These are phyloP conservation scores for Yamadazyma insecticola DNA, from an alignment of 805 yeast species.

Conservation along the genomic window DNA sequence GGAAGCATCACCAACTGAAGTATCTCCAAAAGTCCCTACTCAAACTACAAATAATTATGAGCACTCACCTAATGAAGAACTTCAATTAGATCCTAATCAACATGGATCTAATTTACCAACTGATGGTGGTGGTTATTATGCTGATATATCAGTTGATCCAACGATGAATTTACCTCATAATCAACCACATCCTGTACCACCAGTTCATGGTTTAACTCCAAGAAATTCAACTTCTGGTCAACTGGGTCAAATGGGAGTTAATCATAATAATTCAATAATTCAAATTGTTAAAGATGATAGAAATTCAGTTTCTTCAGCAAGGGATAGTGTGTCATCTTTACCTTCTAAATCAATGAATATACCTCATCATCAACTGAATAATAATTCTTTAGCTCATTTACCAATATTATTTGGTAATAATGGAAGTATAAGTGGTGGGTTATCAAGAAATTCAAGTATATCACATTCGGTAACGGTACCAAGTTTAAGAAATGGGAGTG, in stretches of 20 bases:
- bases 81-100: constrained; percentile 25
- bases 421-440: constrained; percentile 38
- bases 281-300: constrained; percentile 39
- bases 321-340: constrained; percentile 38
- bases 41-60: constrained; percentile 14
- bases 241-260: constrained; percentile 5
- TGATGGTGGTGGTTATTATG: constrained; percentile 39
- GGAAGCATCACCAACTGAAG: constrained; percentile 17
- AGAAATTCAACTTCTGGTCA: constrained; percentile 23
- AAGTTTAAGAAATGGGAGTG: constrained; percentile 38
- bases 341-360: constrained; percentile 44
- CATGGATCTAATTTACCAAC: constrained; percentile 15
- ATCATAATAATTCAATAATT: constrained; percentile 36
- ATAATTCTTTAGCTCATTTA: constrained; percentile 36
- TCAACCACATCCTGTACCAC: constrained; percentile 24
- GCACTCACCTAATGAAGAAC: constrained; percentile 13
- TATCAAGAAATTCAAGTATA: constrained; percentile 33
- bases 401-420: constrained; percentile 39
- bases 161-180: constrained; percentile 44
- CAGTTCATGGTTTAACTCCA: constrained; percentile 20
- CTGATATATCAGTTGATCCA: constrained; percentile 40
- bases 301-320: constrained; percentile 25
- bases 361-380: constrained; percentile 41
- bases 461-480: constrained; percentile 32
- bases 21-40: constrained; percentile 18